Percentiles rank a stretch among this genome's conserved stretches.
These are phyloP conservation scores for Paraconiothyrium sp. DNA, from an alignment of 2,329 filamentous ascomycete genomes.

Conservation along the genomic window DNA sequence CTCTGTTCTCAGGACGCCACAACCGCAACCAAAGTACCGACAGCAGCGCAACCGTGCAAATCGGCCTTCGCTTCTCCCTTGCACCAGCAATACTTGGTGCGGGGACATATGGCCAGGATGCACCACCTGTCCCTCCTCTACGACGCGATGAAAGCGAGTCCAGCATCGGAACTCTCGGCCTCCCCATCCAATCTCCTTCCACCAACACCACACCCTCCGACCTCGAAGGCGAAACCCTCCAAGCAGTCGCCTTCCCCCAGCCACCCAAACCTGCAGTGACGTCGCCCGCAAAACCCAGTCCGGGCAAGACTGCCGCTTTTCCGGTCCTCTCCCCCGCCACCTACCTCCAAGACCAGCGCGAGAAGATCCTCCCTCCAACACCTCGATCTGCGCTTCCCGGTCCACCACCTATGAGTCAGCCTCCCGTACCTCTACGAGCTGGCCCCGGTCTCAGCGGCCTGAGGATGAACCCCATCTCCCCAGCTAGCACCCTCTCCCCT, in stretches of 20 bases:
- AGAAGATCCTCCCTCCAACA: constrained; percentile 46
- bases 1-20: constrained; percentile 53
- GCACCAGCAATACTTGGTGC: constrained; percentile 50
- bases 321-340: constrained; percentile 39
- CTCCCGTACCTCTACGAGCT: constrained; percentile 20
- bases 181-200: constrained; percentile 44
- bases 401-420: constrained; percentile 19
- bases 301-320: constrained; percentile 37
- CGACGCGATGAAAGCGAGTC: constrained; percentile 37
- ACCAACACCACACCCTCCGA: constrained; percentile 23
- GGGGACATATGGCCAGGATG: constrained; percentile 37
- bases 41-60: constrained; percentile 75
- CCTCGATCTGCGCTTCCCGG: constrained; percentile 26
- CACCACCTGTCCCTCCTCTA: constrained; percentile 24
- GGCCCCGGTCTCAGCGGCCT: constrained; percentile 37
- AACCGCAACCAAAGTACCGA: constrained; percentile 68
- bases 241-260: constrained; percentile 32
- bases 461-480: constrained; percentile 48
- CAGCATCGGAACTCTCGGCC: constrained; percentile 37
- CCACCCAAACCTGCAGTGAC: constrained; percentile 25
- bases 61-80: constrained; percentile 72
- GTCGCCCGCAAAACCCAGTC: constrained; percentile 32
- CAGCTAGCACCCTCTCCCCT: constrained; percentile 27
- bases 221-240: constrained; percentile 23
- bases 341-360: constrained; percentile 45